Percentiles rank a stretch among this genome's conserved stretches.
phyloP scores from a whole-genome alignment of 192 early-diverging fungal species.

The Haplosporangium gracile region DNA sequence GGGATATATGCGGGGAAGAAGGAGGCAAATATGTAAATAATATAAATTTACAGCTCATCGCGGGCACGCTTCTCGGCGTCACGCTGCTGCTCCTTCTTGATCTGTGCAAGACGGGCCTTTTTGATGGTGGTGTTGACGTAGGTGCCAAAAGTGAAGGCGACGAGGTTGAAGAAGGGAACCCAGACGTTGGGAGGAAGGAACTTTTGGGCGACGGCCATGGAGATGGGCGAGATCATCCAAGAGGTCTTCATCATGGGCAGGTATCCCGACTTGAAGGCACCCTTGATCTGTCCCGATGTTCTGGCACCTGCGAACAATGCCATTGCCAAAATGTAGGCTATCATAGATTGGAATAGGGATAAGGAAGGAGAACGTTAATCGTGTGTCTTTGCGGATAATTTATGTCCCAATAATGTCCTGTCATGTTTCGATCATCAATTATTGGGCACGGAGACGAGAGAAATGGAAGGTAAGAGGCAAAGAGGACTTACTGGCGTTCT shows the following conservation, averaged over 20 bases:
- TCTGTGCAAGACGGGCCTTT: slow-evolving; percentile 62
- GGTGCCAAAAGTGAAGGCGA: slow-evolving; percentile 83
- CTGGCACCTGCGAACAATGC: slow-evolving; percentile 83
- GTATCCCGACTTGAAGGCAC: slow-evolving; percentile 70
- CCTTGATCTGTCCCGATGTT: slow-evolving; percentile 61
- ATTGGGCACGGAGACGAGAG: neutral
- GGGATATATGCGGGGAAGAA: neutral
- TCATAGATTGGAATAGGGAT: neutral
- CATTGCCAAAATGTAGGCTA: slow-evolving; percentile 88
- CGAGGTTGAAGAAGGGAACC: slow-evolving; percentile 93
- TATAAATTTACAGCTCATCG: slow-evolving; percentile 40
- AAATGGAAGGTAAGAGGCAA: too few relatives aligned
- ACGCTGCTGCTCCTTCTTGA: slow-evolving; percentile 56
- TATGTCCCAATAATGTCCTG: too few relatives aligned
- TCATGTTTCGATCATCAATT: too few relatives aligned
- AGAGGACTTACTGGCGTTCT: slow-evolving; percentile 77
- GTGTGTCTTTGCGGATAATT: neutral
- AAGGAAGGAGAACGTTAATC: slow-evolving; percentile 1
- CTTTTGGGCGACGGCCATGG: slow-evolving; percentile 84
- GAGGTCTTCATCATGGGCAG: slow-evolving; percentile 86
- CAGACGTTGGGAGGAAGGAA: slow-evolving; percentile 83
- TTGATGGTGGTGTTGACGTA: slow-evolving; percentile 86
- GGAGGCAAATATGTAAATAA: neutral
- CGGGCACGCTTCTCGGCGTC: slow-evolving; percentile 59
- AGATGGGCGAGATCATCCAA: slow-evolving; percentile 84